Evolutionary conservation across 1,139 yeast species (phyloP).

Genomic region (Diutina scorzettiae): DNA sequence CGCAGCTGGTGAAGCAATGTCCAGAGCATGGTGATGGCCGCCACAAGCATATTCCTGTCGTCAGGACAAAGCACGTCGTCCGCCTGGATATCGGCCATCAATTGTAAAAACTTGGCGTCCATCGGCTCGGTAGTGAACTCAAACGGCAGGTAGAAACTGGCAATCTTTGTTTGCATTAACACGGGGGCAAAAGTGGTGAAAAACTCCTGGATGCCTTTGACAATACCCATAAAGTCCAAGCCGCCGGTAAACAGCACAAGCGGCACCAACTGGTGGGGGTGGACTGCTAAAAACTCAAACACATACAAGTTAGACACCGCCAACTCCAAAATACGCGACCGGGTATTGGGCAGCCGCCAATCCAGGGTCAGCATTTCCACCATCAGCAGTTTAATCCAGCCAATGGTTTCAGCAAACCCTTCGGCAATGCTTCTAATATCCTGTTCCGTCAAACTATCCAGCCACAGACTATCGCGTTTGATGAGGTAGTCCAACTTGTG

Average conservation of each 20-base stretch:
- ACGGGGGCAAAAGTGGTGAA: conserved; percentile 1
- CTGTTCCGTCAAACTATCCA: background rate
- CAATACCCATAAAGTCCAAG: background rate
- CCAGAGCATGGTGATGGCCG: background rate
- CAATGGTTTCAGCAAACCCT: background rate
- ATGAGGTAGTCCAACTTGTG: background rate
- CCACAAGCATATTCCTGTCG: background rate
- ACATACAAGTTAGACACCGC: background rate
- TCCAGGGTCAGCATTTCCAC: background rate
- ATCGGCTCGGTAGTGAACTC: background rate
- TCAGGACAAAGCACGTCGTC: background rate
- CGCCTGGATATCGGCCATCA: background rate
- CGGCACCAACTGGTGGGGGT: background rate
- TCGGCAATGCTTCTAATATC: background rate
- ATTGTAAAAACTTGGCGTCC: background rate
- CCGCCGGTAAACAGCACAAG: background rate
- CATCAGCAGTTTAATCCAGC: background rate
- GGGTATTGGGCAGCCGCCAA: background rate
- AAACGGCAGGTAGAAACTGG: background rate
- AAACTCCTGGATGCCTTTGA: background rate
- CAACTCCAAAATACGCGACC: background rate
- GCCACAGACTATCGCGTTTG: background rate
- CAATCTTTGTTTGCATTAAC: background rate
- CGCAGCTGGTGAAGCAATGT: background rate
- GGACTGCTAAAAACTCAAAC: background rate